A percentile compares a stretch with the other conserved stretches of the same genome.
These are phyloP conservation scores for Mortierella polycephala DNA, from an alignment of 371 early-diverging fungal genomes.

Conservation along the genomic window DNA sequence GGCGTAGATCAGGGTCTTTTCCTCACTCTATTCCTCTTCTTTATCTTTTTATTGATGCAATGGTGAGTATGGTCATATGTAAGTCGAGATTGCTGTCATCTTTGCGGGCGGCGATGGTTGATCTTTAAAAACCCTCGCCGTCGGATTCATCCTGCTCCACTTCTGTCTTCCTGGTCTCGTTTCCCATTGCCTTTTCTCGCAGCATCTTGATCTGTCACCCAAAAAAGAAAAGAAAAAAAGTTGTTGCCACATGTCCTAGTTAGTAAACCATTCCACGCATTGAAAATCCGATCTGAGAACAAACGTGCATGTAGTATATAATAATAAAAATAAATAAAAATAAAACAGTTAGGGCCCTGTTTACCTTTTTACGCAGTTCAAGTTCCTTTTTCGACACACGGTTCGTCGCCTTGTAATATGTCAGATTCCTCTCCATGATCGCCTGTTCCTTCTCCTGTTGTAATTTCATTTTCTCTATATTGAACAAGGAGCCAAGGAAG, in stretches of 20 bases:
- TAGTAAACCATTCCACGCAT: no score
- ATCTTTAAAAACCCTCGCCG: conserved; percentile 24
- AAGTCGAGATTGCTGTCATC: no score
- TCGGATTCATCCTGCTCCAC: conserved; percentile 38
- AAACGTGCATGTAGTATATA: neutral
- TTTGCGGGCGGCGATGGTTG: no score
- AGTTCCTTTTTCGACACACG: conserved; percentile 50
- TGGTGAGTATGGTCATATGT: no score
- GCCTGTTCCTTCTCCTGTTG: conserved; percentile 39
- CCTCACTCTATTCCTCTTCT: no score
- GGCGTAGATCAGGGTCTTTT: no score
- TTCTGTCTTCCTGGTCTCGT: conserved; percentile 18
- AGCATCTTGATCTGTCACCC: conserved; percentile 42
- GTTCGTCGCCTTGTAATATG: conserved; percentile 35
- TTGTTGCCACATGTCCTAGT: neutral
- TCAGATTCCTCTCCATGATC: conserved; percentile 32
- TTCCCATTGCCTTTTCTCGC: conserved; percentile 28
- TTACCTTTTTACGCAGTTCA: conserved; percentile 48
- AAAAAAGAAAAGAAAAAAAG: neutral
- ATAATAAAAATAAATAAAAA: no score
- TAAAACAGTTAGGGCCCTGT: no score
- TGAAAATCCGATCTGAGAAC: no score
- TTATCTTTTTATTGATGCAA: no score
- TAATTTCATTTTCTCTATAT: conserved; percentile 33
- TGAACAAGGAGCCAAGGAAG: neutral